phyloP scores from a whole-genome alignment of 768 basidiomycete genomes.

The Sarcodon sp. region DNA sequence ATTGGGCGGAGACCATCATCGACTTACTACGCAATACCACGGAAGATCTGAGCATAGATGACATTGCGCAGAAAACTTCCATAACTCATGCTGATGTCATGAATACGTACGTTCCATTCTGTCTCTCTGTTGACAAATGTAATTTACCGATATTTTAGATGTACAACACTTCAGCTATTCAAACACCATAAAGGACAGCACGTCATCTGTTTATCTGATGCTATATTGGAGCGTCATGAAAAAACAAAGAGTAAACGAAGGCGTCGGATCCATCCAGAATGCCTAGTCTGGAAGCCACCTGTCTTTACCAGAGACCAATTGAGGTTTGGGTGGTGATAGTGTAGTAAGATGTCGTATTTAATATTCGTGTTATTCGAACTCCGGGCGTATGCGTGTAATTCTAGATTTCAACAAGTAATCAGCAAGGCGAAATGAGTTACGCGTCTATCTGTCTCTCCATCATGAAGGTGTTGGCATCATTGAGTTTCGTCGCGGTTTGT shows the following conservation, averaged over 20 bases:
- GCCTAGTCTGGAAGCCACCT: constrained; percentile 90
- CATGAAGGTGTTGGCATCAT: background rate
- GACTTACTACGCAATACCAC: constrained; percentile 65
- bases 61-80: constrained; percentile 90
- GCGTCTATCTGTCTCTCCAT: background rate
- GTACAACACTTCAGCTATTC: constrained; percentile 88
- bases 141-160: constrained; percentile 32
- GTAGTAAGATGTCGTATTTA: background rate
- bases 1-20: constrained; percentile 95
- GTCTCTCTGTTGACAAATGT: background rate
- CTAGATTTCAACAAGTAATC: background rate
- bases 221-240: constrained; percentile 83
- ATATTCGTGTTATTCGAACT: background rate
- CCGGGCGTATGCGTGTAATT: background rate
- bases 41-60: constrained; percentile 83
- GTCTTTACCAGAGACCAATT: constrained; percentile 85
- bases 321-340: constrained; percentile 43
- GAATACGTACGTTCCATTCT: constrained; percentile 73
- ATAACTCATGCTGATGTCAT: constrained; percentile 95
- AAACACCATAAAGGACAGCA: constrained; percentile 94
- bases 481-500: background rate
- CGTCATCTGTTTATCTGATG: constrained; percentile 83
- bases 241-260: constrained; percentile 71
- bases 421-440: background rate
- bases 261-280: constrained; percentile 66